Evolutionary conservation across 2,329 filamentous ascomycete species (phyloP).

Genomic region (Alternaria brassicae): DNA sequence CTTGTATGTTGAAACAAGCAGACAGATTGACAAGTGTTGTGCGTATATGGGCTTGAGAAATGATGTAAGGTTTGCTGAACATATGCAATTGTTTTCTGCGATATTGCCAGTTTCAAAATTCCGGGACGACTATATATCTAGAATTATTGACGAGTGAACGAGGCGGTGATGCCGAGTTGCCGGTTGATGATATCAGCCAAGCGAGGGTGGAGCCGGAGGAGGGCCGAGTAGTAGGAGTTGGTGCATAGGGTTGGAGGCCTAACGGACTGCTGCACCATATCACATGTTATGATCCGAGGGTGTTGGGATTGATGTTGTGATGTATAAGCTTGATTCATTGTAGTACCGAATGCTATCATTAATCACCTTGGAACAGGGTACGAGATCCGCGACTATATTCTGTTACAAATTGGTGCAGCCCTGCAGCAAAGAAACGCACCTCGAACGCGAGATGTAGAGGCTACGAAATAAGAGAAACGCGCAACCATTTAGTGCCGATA

Average conservation of each 20-base stretch:
- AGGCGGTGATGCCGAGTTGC: conserved; percentile 14
- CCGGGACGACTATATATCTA: not conserved
- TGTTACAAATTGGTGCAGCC: not conserved
- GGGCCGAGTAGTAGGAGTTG: not conserved
- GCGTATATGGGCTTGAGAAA: not conserved
- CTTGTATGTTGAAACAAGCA: not conserved
- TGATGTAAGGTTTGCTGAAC: not conserved
- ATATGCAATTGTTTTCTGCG: not conserved
- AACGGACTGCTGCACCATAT: not conserved
- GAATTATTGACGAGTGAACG: not conserved
- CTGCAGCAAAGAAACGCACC: not conserved
- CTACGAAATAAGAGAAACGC: not conserved
- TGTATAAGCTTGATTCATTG: not conserved
- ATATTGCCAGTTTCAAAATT: not conserved
- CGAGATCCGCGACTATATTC: not conserved
- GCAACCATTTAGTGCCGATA: not conserved
- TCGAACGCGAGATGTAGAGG: not conserved
- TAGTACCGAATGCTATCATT: not conserved
- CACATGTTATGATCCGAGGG: not conserved
- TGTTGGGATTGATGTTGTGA: not conserved
- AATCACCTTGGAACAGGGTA: not conserved
- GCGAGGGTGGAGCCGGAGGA: not conserved
- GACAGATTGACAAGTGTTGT: not conserved
- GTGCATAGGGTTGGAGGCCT: not conserved
- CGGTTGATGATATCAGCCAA: conserved; percentile 23